Evolutionary conservation across 208 protist genomes (phyloP), one percentile per base, ranked within the genome.

Genomic region (Trypanosoma mega): DNA sequence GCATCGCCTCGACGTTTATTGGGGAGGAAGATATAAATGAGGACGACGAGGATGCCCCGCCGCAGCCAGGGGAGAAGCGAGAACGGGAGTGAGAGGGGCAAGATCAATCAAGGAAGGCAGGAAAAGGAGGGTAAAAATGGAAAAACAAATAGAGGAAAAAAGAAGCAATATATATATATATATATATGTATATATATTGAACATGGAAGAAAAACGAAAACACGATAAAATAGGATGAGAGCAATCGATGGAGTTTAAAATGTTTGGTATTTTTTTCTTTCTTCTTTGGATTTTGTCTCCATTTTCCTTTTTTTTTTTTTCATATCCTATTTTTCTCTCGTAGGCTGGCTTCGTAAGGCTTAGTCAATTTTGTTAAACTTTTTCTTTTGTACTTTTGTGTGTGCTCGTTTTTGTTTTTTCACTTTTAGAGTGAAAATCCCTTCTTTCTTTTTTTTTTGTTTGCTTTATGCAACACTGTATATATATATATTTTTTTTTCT

Each of bases 1-100:
- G 63, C 4, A 82, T 88, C 9, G 73, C 76, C 2, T 70, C 84
- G 5, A 82, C 84, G 0, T 94, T 94, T 60, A 46, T 94, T 1
- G 87, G 70, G 1, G 87, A 94, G 62, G 77, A 90, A 39, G 84
- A 90, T 23, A 79, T 77, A 2, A 57, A 71, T 16, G 52, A 68
- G 24, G 65, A 58, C 14, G 33, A 9, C 1, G 71, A 65, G 41
- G 53, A 57, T 31, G 52, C 29, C 31, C 34, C 2, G 48, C 52
- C 23, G 21, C 66, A 27, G 72, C 63, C 44, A 8, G 74, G 69
- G 20, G 71, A 79, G 9, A 85, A 87, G 51, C 71, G 80, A 18
- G 31, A 27, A 3, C 76, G 77, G 16, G 75, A 78, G 7, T 72
- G 57, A 30, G 4, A 33, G 37, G 12, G n/a, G 9, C 8, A 16